phyloP scores from a whole-genome alignment of 352 stramenopile species.

The Globisporangium iwayamae region DNA sequence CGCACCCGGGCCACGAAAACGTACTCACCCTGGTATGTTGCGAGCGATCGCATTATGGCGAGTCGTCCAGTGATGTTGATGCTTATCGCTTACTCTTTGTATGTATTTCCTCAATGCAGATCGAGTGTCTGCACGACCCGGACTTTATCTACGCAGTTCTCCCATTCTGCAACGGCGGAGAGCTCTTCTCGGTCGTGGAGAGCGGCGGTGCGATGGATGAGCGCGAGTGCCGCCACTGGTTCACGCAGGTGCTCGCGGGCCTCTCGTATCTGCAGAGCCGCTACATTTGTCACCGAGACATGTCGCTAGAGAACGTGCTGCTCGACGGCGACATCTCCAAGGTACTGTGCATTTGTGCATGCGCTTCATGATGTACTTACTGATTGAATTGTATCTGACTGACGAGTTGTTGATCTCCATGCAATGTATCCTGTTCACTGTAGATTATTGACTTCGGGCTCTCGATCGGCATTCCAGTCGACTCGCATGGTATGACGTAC shows the following conservation, averaged over 20 bases:
- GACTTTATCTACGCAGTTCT: slow-evolving; percentile 86
- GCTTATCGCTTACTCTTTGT: neutral
- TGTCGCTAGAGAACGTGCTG: slow-evolving; percentile 85
- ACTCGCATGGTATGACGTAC: slow-evolving; percentile 84
- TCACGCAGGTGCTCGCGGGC: slow-evolving; percentile 74
- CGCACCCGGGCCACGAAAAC: slow-evolving; percentile 74
- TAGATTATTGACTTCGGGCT: slow-evolving; percentile 88
- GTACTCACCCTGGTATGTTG: slow-evolving; percentile 74
- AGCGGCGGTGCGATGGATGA: slow-evolving; percentile 79
- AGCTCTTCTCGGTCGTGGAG: slow-evolving; percentile 83
- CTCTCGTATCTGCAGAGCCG: slow-evolving; percentile 80
- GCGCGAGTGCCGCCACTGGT: slow-evolving; percentile 76
- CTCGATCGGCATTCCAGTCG: slow-evolving; percentile 80
- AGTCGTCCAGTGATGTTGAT: neutral
- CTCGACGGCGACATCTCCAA: slow-evolving; percentile 82
- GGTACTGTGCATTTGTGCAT: slow-evolving; percentile 25
- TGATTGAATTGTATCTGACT: slow-evolving; percentile 2
- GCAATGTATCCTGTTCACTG: neutral
- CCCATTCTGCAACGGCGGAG: slow-evolving; percentile 81
- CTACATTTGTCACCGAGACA: slow-evolving; percentile 87
- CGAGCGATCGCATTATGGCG: neutral
- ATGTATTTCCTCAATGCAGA: slow-evolving; percentile 23
- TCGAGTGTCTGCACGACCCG: slow-evolving; percentile 79
- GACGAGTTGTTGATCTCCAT: too few relatives aligned
- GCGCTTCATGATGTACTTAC: neutral